Evolutionary conservation across 2,329 filamentous ascomycete genomes (phyloP).

Genomic region (Ophiocordyceps australis): DNA sequence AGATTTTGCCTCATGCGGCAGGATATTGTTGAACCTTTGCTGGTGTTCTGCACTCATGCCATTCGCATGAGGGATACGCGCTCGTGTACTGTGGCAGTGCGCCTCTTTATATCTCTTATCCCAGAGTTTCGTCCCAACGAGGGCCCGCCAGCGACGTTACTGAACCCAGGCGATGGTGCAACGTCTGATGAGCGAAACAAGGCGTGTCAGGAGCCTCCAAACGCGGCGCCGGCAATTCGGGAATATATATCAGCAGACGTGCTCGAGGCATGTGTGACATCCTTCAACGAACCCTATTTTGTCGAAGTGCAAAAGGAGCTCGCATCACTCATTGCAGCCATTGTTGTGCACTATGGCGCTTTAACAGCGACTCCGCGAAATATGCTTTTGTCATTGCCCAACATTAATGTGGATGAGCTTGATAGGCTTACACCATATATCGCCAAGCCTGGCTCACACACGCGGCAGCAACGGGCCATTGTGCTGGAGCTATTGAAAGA

Average conservation of each 20-base stretch:
- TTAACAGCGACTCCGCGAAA: conserved; percentile 52
- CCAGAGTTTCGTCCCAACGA: conserved; percentile 68
- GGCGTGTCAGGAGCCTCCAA: conserved; percentile 29
- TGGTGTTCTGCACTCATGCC: conserved; percentile 81
- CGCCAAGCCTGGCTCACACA: conserved; percentile 35
- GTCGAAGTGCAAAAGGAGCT: conserved; percentile 91
- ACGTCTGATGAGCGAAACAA: too few relatives aligned
- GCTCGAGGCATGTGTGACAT: conserved; percentile 75
- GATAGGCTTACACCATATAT: conserved; percentile 44
- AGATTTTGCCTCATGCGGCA: conserved; percentile 68
- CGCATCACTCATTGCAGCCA: conserved; percentile 70
- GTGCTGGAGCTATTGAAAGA: conserved; percentile 75
- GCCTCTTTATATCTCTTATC: conserved; percentile 72
- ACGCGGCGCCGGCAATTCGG: conserved; percentile 50
- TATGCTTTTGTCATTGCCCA: conserved; percentile 65
- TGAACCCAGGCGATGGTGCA: too few relatives aligned
- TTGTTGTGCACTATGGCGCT: conserved; percentile 59
- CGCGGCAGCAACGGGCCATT: conserved; percentile 63
- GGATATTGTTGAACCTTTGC: conserved; percentile 66
- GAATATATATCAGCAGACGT: conserved; percentile 85
- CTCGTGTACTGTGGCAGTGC: conserved; percentile 70
- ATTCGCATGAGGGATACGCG: conserved; percentile 80
- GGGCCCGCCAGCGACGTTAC: too few relatives aligned
- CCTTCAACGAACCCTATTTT: conserved; percentile 89
- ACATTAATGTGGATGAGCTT: conserved; percentile 51